Evolutionary conservation across 495 filamentous ascomycete species (phyloP).

Genomic region (Neurospora hispaniola): DNA sequence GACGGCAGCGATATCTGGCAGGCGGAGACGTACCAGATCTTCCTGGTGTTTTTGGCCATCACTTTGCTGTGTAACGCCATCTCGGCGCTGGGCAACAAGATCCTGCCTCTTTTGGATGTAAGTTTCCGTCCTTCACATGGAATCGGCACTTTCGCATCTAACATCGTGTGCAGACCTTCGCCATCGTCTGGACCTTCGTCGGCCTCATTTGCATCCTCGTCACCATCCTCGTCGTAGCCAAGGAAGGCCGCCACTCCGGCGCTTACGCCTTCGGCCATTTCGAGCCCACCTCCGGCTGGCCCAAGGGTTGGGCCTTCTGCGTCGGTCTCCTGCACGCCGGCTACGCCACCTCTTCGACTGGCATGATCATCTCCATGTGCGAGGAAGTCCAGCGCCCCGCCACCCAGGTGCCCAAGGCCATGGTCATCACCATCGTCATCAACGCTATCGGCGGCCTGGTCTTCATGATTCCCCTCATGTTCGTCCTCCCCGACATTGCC

Average conservation of each 20-base stretch:
- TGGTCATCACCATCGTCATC: constrained; percentile 39
- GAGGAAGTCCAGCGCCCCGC: constrained; percentile 38
- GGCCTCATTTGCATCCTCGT: constrained; percentile 35
- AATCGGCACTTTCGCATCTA: not conserved
- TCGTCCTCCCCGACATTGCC: constrained; percentile 37
- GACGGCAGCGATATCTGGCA: constrained; percentile 26
- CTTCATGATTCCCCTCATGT: constrained; percentile 40
- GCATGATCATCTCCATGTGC: constrained; percentile 44
- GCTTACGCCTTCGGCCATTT: constrained; percentile 34
- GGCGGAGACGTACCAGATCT: constrained; percentile 46
- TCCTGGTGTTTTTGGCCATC: constrained; percentile 49
- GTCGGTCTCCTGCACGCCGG: constrained; percentile 39
- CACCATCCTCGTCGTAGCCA: constrained; percentile 34
- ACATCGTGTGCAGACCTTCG: constrained; percentile 30
- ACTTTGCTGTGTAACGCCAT: constrained; percentile 44
- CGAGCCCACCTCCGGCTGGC: constrained; percentile 38
- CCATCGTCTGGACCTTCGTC: constrained; percentile 41
- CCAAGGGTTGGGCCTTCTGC: constrained; percentile 37
- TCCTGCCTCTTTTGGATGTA: constrained; percentile 47
- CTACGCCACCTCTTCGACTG: constrained; percentile 42
- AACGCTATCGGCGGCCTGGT: constrained; percentile 39
- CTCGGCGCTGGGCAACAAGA: constrained; percentile 46
- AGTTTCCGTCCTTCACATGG: constrained; percentile 2
- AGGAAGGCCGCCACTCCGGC: constrained; percentile 30
- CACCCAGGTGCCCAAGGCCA: constrained; percentile 41